Evolutionary conservation across 768 basidiomycete species (phyloP).

Genomic region (Auricularia sp.): DNA sequence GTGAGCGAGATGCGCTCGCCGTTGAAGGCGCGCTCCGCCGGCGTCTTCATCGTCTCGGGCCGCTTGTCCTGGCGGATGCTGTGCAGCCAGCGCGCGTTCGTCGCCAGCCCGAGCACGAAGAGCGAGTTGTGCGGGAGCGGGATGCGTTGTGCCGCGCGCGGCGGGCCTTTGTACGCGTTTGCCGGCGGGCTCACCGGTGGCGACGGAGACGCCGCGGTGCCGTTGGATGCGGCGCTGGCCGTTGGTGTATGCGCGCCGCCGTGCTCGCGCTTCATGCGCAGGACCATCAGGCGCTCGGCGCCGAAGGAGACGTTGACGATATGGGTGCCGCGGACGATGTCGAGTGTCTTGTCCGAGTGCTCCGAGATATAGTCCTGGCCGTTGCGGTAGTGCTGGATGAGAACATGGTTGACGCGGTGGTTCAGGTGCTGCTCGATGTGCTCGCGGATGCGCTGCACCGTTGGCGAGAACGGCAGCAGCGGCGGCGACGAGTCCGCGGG

Average conservation of each 20-base stretch:
- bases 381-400: conserved; percentile 72
- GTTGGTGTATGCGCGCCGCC: not conserved
- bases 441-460: conserved; percentile 53
- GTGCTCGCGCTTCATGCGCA: conserved; percentile 44
- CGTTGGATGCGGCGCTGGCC: not conserved
- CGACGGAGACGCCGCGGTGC: not conserved
- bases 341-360: conserved; percentile 81
- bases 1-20: conserved; percentile 72
- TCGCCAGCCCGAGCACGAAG: conserved; percentile 68
- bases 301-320: conserved; percentile 79
- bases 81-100: conserved; percentile 69
- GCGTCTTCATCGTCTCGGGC: conserved; percentile 39
- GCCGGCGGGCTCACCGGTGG: not conserved
- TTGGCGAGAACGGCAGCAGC: conserved; percentile 55
- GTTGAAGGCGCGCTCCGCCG: conserved; percentile 42
- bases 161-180: conserved; percentile 3
- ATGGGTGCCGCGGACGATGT: conserved; percentile 60
- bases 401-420: conserved; percentile 73
- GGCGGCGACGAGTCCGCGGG: conserved; percentile 72
- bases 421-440: conserved; percentile 47
- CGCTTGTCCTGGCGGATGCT: conserved; percentile 72
- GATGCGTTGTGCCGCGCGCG: conserved; percentile 42
- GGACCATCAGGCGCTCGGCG: conserved; percentile 65
- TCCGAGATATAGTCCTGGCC: conserved; percentile 80
- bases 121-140: conserved; percentile 74